Conservation (phyloP, 805 yeast species). For the Candida silvatica region DNA sequence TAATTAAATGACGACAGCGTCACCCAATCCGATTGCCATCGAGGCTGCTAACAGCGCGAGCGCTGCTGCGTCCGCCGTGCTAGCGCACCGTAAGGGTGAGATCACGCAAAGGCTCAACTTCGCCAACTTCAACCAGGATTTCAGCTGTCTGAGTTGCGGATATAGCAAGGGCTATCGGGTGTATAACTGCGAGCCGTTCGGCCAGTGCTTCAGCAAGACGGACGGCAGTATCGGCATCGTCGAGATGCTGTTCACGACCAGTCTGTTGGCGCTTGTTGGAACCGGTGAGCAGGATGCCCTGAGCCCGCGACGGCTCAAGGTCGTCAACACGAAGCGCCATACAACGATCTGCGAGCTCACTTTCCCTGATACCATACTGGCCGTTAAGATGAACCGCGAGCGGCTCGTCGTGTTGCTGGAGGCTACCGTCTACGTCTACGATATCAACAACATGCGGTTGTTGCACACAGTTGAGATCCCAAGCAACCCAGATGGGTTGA, state of each 20-base stretch:
- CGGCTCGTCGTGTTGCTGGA: constrained; percentile 74
- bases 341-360: constrained; percentile 80
- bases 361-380: constrained; percentile 72
- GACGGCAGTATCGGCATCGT: constrained; percentile 63
- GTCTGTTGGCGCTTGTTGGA: constrained; percentile 78
- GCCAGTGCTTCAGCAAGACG: constrained; percentile 46
- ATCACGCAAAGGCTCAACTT: neutral
- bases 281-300: constrained; percentile 65
- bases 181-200: constrained; percentile 84
- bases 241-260: constrained; percentile 87
- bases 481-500: constrained; percentile 48
- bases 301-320: constrained; percentile 77
- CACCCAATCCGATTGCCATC: neutral
- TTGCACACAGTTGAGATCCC: constrained; percentile 65
- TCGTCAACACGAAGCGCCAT: constrained; percentile 68
- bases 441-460: constrained; percentile 81
- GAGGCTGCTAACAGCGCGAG: neutral
- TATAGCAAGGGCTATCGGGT: constrained; percentile 58
- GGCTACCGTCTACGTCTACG: constrained; percentile 84
- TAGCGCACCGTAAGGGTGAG: neutral
- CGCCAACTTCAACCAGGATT: constrained; percentile 74
- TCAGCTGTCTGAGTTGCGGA: constrained; percentile 71
- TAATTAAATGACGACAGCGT: too few relatives aligned
- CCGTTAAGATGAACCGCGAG: constrained; percentile 74
- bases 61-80: neutral